These are phyloP conservation scores for Tetrahymena borealis DNA, from an alignment of 73 alveolate species.

Conservation along the genomic window DNA sequence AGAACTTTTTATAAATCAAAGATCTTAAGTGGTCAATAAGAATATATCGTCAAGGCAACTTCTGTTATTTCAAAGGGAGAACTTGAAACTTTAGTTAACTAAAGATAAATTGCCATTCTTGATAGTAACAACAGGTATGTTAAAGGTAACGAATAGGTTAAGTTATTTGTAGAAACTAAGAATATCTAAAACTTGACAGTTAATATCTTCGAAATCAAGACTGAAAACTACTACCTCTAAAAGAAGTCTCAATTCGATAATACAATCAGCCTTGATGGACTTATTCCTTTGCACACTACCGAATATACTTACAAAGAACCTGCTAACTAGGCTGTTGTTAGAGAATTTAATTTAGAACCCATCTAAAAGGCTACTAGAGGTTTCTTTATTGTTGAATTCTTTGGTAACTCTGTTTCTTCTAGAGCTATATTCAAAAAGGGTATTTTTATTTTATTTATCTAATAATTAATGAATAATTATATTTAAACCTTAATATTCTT, in stretches of 20 bases:
- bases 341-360: conserved; percentile 37
- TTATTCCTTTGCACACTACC: conserved; percentile 61
- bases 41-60: not conserved
- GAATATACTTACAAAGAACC: conserved; percentile 38
- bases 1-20: not conserved
- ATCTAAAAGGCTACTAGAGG: conserved; percentile 62
- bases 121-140: conserved; percentile 55
- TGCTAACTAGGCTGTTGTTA: conserved; percentile 47
- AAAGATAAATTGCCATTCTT: conserved; percentile 17
- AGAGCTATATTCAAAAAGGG: conserved; percentile 90
- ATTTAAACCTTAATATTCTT: not conserved
- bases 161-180: conserved; percentile 48
- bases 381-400: conserved; percentile 72
- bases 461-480: conserved; percentile 47
- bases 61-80: not conserved
- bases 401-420: conserved; percentile 65
- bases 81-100: conserved; percentile 8
- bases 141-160: conserved; percentile 60
- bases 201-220: conserved; percentile 62
- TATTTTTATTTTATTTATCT: conserved; percentile 39
- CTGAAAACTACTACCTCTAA: conserved; percentile 63
- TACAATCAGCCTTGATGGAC: conserved; percentile 68
- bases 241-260: conserved; percentile 43
- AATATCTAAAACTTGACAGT: conserved; percentile 61
- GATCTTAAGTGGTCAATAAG: conserved; percentile 10